Evolutionary conservation across 768 basidiomycete species (phyloP), one percentile per base, ranked within the genome.

Genomic region (Tricholoma saponaceum): DNA sequence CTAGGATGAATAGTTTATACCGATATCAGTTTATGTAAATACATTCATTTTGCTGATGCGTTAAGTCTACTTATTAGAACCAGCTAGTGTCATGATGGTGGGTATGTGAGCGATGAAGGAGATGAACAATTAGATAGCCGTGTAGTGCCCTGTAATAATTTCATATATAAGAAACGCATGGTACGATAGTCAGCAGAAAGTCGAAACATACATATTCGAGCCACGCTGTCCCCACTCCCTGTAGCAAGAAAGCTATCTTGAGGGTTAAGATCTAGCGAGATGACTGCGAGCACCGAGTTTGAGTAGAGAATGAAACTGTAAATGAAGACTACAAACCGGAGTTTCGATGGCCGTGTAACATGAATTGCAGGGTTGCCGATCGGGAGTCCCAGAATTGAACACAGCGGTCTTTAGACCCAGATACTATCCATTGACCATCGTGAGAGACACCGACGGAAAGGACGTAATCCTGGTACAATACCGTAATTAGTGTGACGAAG

Each of bases 321-420:
- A 13, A 50, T 18, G 28, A 10, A 30, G 83, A 43, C 54, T 16
- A 52, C 88, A 14, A 16, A 77, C 79, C 81, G 5, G 77, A 79
- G 58, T 83, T 83, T 64, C 81, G 82, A 61, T 83, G 82, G 0
- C 82, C 81, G 67, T 98, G 95, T 25, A 99, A 79, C 87, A 96
- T 92, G 66, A 92, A 89, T 70, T 98, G 95, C 65, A 94, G 87
- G 33, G 86, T 83, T 26, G 79, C 80, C 6, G 81, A 82, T 59
- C 83, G 79, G 47, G 90, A 84, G 68, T 95, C 92, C 87, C 91
- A 93, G 71, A 96, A 94, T 69, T 95, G 92, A 49, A 99, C 95
- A 1, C 94, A 90, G 7, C 97, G 90, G 69, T 99, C 97, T 73
- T 98, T 98, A 1, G 81, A 82, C 0, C 97, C 96, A 9, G 92